phyloP scores from a whole-genome alignment of 768 basidiomycete species.

The Serendipita sp. region DNA sequence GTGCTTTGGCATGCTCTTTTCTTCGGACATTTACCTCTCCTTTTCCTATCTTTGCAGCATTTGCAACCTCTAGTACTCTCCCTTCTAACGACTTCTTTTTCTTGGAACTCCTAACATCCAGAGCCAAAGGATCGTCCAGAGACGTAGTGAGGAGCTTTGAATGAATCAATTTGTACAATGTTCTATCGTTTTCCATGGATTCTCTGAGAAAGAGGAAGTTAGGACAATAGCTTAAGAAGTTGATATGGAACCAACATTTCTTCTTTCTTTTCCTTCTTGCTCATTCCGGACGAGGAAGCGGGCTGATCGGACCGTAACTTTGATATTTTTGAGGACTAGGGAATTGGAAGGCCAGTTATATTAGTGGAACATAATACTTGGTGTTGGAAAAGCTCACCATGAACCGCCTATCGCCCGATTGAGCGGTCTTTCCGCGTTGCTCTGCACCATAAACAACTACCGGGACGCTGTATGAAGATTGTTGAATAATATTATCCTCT shows the following conservation, averaged over 20 bases:
- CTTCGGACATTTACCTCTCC: constrained; percentile 48
- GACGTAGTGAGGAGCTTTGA: constrained; percentile 66
- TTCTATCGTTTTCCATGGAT: constrained; percentile 59
- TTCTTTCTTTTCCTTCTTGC: constrained; percentile 14
- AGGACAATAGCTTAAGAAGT: neutral
- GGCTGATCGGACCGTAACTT: constrained; percentile 29
- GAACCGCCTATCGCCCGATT: constrained; percentile 45
- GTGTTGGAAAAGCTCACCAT: constrained; percentile 36
- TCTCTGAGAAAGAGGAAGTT: constrained; percentile 28
- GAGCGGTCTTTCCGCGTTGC: constrained; percentile 13
- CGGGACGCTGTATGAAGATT: constrained; percentile 18
- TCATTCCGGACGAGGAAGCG: constrained; percentile 7
- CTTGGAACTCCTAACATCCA: constrained; percentile 47
- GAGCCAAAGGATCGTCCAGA: constrained; percentile 30
- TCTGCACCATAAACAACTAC: constrained; percentile 43
- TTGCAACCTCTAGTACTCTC: constrained; percentile 57
- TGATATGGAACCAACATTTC: constrained; percentile 8
- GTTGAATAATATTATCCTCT: constrained; percentile 18
- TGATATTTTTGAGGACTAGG: constrained; percentile 62
- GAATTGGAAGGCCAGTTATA: neutral
- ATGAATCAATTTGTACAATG: constrained; percentile 65
- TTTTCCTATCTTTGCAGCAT: constrained; percentile 52
- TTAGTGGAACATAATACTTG: neutral
- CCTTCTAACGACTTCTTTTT: constrained; percentile 61
- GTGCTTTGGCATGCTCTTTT: constrained; percentile 51